Evolutionary conservation across 148 eudicot species (phyloP), one percentile per base, ranked within the genome.

Genomic region (Persicaria tinctoria): DNA sequence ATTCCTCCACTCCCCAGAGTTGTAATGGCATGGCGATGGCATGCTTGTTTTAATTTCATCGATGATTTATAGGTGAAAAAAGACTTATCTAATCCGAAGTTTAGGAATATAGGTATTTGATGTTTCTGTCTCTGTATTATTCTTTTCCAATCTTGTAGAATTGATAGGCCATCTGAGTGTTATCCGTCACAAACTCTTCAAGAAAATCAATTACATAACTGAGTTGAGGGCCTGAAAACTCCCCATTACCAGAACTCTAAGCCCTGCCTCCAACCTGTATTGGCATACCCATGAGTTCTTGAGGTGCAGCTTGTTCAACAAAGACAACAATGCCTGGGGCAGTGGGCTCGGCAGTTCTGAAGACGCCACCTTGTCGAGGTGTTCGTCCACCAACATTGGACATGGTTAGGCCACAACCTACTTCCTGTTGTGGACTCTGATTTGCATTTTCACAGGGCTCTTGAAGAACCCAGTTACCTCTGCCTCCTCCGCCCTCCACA

Each of bases 381-480:
- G 76, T 49, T 77, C 80, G 48, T 82, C 78, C 73, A 74, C 27
- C 27, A 23, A 23, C 27, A 23, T 23, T 20, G 50, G 83, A 47
- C 3, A 75, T 72, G 38, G 47, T 55, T 38, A 71, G 46, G 46
- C 56, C 16, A 49, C 10, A 49, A 75, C 76, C 77, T 14, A 69
- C 66, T 73, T 86, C 84, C 1, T 23, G 27, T 68, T 75, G 87
- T 73, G 81, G 83, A 46, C 80, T 82, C 71, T 84, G 88, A 82
- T 81, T 87, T 18, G 85, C 55, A 71, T 81, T 79, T 91, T 77
- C 82, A 83, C 51, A 48, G 55, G 45, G 87, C 79, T 78, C 79
- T 91, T 1, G 88, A 77, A 54, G 90, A 38, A 64, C 53, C 79
- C n/a, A 93, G 73, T 44, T 68, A 59, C 27, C 72, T 75, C 47